Evolutionary conservation across 257 asterid genomes (phyloP).

Genomic region (Osmanthus fragrans): DNA sequence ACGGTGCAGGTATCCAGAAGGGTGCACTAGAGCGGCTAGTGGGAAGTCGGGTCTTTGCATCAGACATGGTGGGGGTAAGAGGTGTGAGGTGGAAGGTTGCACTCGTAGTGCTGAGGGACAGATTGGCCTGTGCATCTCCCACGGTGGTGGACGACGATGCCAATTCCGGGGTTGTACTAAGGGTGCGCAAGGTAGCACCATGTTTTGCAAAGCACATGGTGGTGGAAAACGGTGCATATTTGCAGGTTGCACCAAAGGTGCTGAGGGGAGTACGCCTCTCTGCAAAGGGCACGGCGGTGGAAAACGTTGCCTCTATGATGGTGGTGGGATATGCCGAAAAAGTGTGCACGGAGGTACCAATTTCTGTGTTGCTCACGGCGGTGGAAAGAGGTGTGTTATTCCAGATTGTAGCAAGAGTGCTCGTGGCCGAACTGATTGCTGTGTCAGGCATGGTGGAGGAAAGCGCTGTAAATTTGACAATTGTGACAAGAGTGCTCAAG

Average conservation of each 20-base stretch:
- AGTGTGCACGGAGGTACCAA: conserved; percentile 92
- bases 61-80: too few relatives aligned
- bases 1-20: too few relatives aligned
- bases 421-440: conserved; percentile 84
- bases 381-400: conserved; percentile 79
- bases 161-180: too few relatives aligned
- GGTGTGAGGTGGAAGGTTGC: too few relatives aligned
- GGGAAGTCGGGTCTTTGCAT: too few relatives aligned
- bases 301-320: conserved; percentile 78
- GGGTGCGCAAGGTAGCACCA: conserved; percentile 44
- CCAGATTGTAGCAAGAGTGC: conserved; percentile 88
- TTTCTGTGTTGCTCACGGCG: conserved; percentile 94
- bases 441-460: conserved; percentile 92
- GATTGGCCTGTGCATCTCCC: too few relatives aligned
- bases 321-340: conserved; percentile 81
- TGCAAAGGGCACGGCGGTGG: conserved; percentile 98
- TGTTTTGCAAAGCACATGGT: conserved; percentile 88
- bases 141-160: too few relatives aligned
- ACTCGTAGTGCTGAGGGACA: too few relatives aligned
- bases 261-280: conserved; percentile 89
- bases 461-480: conserved; percentile 72
- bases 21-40: too few relatives aligned
- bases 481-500: conserved; percentile 92
- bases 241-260: conserved; percentile 83
- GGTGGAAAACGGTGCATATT: conserved; percentile 88